phyloP scores from a whole-genome alignment of 768 basidiomycete species.

The Suillus luteus region DNA sequence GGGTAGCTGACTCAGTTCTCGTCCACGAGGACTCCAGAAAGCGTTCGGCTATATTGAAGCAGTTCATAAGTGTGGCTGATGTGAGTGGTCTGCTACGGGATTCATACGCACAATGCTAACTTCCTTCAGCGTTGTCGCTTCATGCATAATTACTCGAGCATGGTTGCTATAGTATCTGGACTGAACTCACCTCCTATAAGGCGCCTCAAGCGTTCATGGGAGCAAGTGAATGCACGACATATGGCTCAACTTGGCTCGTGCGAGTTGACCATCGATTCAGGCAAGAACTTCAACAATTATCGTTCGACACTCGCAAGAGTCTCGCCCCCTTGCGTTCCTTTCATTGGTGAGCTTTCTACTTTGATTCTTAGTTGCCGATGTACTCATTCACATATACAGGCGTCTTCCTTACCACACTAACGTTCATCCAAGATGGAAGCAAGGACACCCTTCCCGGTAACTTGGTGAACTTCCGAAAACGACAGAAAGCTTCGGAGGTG shows the following conservation, averaged over 20 bases:
- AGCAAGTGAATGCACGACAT: conserved; percentile 76
- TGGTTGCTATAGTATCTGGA: conserved; percentile 94
- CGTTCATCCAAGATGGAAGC: conserved; percentile 98
- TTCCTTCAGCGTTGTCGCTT: conserved; percentile 76
- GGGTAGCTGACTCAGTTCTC: conserved; percentile 89
- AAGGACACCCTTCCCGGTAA: conserved; percentile 77
- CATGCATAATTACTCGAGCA: conserved; percentile 94
- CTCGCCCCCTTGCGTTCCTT: conserved; percentile 93
- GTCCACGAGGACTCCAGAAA: conserved; percentile 79
- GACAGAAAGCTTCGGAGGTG: conserved; percentile 93
- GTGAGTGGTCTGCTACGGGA: conserved; percentile 47
- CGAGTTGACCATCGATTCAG: conserved; percentile 89
- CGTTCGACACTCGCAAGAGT: conserved; percentile 79
- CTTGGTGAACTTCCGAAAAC: conserved; percentile 94
- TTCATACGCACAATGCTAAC: conserved; percentile 12
- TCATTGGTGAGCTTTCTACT: conserved; percentile 68
- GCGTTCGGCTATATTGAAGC: conserved; percentile 81
- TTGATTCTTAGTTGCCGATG: neutral
- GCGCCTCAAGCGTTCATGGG: conserved; percentile 92
- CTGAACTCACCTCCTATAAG: conserved; percentile 92
- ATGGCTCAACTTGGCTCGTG: conserved; percentile 75
- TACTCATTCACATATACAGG: conserved; percentile 47
- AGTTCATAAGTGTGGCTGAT: conserved; percentile 90
- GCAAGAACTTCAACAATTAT: conserved; percentile 94
- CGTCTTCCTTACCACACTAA: conserved; percentile 92